Evolutionary conservation across 352 stramenopile species (phyloP), one percentile per base, ranked within the genome.

Genomic region (Thalassiosira hispida): DNA sequence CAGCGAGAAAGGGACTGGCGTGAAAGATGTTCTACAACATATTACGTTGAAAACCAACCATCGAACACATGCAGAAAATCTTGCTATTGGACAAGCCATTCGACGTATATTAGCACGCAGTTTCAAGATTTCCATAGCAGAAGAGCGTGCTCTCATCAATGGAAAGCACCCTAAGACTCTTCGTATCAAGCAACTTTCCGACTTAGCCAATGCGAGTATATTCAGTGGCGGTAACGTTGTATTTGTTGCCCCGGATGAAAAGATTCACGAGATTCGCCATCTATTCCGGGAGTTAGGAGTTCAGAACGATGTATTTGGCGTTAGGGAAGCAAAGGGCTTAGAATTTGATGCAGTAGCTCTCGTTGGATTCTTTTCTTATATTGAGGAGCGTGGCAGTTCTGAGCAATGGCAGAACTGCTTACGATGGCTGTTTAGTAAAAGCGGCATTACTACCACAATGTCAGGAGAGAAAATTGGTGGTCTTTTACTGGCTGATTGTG

Each of bases 301-400:
- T 35, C 18, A 57, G 12, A 79, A 79, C 40, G 71, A 79, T 59
- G 14, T 73, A 9, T 79, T 79, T 60, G 71, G 71, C 1, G 62
- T 73, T 0, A 49, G 49, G 27, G 71, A 79, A 40, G 71, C 71
- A 8, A 79, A 79, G 51, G 71, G 71, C 12, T 47, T 79, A 27
- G 71, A 76, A 31, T 77, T 77, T 40, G 68, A 77, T 62, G 23
- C 55, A 27, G 59, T 70, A 49, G 68, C 68, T 20, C 22, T 77
- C 14, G 2, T 77, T 70, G 47, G 47, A 16, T 77, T 77, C 22
- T 77, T 77, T 47, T 25, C 3, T 18, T 57, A 27, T 14, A 25
- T 77, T 51, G 68, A 77, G 33, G 56, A 71, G 20, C 27, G 25
- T 31, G 68, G 68, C 14, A 70, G 42, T 33, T 42, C 27, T 31